Evolutionary conservation across 768 basidiomycete species (phyloP).

Genomic region (Agrocybe pediades): DNA sequence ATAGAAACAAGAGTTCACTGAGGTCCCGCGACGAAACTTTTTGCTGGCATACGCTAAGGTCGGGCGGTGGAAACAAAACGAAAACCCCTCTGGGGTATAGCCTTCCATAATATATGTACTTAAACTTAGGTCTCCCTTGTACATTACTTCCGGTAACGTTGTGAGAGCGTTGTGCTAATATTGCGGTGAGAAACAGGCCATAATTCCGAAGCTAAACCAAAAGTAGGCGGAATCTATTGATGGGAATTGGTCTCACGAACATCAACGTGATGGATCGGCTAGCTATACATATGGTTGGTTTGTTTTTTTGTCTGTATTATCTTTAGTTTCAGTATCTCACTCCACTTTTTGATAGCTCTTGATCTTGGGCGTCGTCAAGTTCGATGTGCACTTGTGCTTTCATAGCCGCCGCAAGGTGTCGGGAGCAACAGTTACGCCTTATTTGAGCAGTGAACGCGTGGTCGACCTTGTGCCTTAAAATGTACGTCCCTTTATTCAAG

Average conservation of each 20-base stretch:
- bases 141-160: not conserved
- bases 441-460: too few relatives aligned
- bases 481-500: too few relatives aligned
- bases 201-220: conserved; percentile 14
- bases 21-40: not conserved
- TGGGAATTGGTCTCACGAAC: conserved; percentile 2
- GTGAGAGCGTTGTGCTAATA: not conserved
- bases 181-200: not conserved
- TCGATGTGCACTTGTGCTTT: not conserved
- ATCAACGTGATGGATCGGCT: conserved; percentile 7
- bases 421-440: not conserved
- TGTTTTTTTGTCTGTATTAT: not conserved
- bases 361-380: not conserved
- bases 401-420: conserved; percentile 6
- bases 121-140: not conserved
- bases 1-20: not conserved
- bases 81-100: not conserved
- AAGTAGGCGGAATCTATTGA: conserved; percentile 3
- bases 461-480: too few relatives aligned
- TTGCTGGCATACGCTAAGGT: conserved; percentile 13
- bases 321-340: not conserved
- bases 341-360: not conserved
- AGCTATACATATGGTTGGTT: conserved; percentile 1
- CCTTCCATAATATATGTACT: conserved; percentile 8
- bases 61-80: conserved; percentile 3